These are phyloP conservation scores for Phanerochaete carnosa DNA, from an alignment of 768 basidiomycete genomes.

Conservation along the genomic window DNA sequence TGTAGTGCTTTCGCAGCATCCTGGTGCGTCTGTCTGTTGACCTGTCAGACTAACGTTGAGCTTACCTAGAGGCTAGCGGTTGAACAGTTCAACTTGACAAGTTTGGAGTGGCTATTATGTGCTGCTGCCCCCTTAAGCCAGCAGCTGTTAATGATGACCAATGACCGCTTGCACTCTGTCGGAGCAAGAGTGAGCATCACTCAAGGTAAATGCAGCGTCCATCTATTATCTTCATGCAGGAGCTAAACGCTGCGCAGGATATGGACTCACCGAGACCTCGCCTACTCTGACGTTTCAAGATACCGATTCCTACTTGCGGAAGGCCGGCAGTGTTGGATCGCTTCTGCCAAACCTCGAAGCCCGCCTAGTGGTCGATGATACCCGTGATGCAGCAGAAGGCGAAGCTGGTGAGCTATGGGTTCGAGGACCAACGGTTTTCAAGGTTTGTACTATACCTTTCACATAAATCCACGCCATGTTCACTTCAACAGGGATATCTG, in stretches of 20 bases:
- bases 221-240: neutral
- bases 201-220: slow-evolving; percentile 48
- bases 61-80: slow-evolving; percentile 39
- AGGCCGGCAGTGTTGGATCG: slow-evolving; percentile 65
- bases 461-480: neutral
- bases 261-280: slow-evolving; percentile 72
- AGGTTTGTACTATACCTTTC: slow-evolving; percentile 21
- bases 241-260: slow-evolving; percentile 39
- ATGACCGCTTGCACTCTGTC: slow-evolving; percentile 34
- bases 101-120: slow-evolving; percentile 54
- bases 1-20: slow-evolving; percentile 47
- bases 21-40: slow-evolving; percentile 38
- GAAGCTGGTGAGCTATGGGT: slow-evolving; percentile 80
- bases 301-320: slow-evolving; percentile 36
- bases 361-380: slow-evolving; percentile 62
- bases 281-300: slow-evolving; percentile 53
- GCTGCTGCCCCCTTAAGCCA: slow-evolving; percentile 82
- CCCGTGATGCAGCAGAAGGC: slow-evolving; percentile 47
- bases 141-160: slow-evolving; percentile 52
- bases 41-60: neutral
- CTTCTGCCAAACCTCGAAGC: slow-evolving; percentile 75
- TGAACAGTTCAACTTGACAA: slow-evolving; percentile 62
- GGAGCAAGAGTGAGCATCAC: slow-evolving; percentile 40
- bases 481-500: slow-evolving; percentile 14
- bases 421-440: slow-evolving; percentile 75